phyloP scores from a whole-genome alignment of 2,329 filamentous ascomycete species.

The Ascomycota sp. region DNA sequence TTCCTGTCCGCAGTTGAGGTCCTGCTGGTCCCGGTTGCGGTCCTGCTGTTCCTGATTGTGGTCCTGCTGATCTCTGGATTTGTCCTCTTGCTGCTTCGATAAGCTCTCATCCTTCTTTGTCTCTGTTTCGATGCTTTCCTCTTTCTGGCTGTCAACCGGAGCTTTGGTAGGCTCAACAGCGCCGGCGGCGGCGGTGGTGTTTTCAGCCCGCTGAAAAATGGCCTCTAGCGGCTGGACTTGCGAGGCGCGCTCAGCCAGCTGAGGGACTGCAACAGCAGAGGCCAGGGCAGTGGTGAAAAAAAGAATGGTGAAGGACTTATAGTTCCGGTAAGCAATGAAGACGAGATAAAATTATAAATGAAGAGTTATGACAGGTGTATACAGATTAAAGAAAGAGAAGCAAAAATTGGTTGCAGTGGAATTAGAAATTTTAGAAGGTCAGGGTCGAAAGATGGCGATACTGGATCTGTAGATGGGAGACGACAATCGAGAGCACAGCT shows the following conservation, averaged over 20 bases:
- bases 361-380: not conserved
- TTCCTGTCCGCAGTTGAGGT: slow-evolving; percentile 5
- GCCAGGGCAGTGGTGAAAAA: slow-evolving; percentile 11
- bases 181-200: not conserved
- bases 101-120: not conserved
- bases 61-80: not conserved
- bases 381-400: slow-evolving; percentile 1
- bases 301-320: slow-evolving; percentile 10
- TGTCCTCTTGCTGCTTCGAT: too few relatives aligned
- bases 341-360: not conserved
- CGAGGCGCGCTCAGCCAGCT: slow-evolving; percentile 4
- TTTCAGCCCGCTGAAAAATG: slow-evolving; percentile 1
- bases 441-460: too few relatives aligned
- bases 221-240: slow-evolving; percentile 1
- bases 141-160: too few relatives aligned
- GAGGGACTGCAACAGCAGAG: slow-evolving; percentile 8
- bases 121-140: not conserved
- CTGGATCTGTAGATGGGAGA: too few relatives aligned
- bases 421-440: slow-evolving; percentile 9
- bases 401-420: slow-evolving; percentile 1
- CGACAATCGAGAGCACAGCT: not conserved
- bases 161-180: not conserved
- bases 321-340: slow-evolving; percentile 3
- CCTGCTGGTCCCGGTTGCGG: slow-evolving; percentile 1
- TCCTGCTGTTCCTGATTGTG: slow-evolving; percentile 1